Base-by-base conservation (phyloP, 2,329 filamentous ascomycete genomes). In the Botrytis sinoallii region DNA sequence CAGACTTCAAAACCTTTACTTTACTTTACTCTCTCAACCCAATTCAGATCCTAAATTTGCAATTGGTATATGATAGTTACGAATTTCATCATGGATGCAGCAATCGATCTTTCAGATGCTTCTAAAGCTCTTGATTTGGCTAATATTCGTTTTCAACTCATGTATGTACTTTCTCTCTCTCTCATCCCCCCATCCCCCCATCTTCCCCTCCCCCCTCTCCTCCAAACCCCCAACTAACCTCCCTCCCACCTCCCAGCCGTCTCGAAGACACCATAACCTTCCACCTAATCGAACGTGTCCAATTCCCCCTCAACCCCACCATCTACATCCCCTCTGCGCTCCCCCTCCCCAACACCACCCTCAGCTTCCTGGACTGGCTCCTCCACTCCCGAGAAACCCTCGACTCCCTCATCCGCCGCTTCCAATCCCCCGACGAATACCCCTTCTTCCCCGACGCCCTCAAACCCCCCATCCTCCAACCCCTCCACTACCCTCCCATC, bases 201-300 rank as follows among this genome's bases (percentile, higher is more conserved):
- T 14, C 20, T 4, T 20, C 20, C 16, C 25, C 16, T 22, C 48
- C 22, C 16, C 35, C 35, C 14, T 16, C 40, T 14, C 12, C 40
- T 9, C 38, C 38, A 38, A 38, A 9, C 8, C 8, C 32, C 48
- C 12, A 8, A n/a, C 38, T 38, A 60, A 60, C 57, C 25, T 44
- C 42, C 29, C 35, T 14, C 14, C 32, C 32, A 32, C 42, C 42
- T 10, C 32, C 29, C 80, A 99, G 96, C 81, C 96, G 96, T 32
- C 88, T 98, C 29, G 96, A 99, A 85, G 96, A 99, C 82, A 98
- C 95, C 75, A 98, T 99, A 81, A 97, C 93, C 77, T 98, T 97
- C 84, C 93, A 97, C 84, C 87, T 99, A 57, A 98, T 98, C 81
- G 96, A 99, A 85, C 92, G 96, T 59, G 95, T 95, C n/a, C 96